These are phyloP conservation scores for Parathielavia appendiculata DNA, from an alignment of 495 filamentous ascomycete species.

Conservation along the genomic window DNA sequence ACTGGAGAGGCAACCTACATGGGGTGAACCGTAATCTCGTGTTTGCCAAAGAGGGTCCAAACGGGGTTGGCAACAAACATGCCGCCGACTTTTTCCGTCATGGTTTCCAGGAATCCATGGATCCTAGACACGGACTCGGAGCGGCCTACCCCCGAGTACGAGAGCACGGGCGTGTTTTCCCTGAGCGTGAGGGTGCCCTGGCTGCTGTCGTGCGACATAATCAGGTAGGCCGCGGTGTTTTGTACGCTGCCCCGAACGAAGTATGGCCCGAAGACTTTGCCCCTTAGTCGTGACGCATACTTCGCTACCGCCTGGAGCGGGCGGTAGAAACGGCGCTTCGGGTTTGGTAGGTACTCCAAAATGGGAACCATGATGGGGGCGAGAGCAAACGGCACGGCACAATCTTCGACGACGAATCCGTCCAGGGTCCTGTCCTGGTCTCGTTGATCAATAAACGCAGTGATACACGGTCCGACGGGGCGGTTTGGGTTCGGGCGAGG, in stretches of 20 bases:
- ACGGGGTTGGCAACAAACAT: constrained; percentile 54
- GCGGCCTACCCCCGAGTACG: constrained; percentile 53
- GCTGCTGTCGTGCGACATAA: constrained; percentile 67
- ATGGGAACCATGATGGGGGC: no score
- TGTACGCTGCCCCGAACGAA: constrained; percentile 49
- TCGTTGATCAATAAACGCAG: constrained; percentile 58
- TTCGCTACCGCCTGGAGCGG: constrained; percentile 56
- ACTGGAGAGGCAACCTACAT: constrained; percentile 44
- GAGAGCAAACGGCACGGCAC: constrained; percentile 55
- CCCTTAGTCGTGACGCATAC: constrained; percentile 47
- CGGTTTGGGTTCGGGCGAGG: constrained; percentile 43
- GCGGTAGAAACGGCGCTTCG: no score
- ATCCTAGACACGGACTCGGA: constrained; percentile 51
- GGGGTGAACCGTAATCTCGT: constrained; percentile 64
- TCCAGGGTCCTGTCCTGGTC: constrained; percentile 51
- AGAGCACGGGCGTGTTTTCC: constrained; percentile 54
- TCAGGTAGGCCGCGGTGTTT: constrained; percentile 58
- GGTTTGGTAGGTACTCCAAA: no score
- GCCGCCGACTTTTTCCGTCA: constrained; percentile 53
- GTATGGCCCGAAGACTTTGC: constrained; percentile 53
- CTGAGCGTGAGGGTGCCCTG: constrained; percentile 55
- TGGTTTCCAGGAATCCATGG: constrained; percentile 45
- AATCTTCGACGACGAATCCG: constrained; percentile 63
- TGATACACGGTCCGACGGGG: constrained; percentile 61
- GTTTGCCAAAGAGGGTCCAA: constrained; percentile 47